phyloP scores from a whole-genome alignment of 257 asterid species.

The Solanum pennellii region DNA sequence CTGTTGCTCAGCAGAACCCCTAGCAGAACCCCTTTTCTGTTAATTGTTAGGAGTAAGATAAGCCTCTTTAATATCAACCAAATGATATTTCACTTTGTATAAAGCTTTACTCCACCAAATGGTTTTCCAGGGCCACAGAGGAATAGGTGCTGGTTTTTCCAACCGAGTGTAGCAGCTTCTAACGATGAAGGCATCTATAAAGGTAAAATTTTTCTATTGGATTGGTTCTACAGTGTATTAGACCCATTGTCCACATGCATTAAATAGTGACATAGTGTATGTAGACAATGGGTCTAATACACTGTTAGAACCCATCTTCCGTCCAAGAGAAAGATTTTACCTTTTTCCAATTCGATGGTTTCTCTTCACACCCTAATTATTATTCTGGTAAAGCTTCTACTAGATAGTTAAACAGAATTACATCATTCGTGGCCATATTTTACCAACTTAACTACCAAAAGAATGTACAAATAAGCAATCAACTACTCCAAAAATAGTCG shows the following conservation, averaged over 20 bases:
- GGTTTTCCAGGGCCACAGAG: neutral
- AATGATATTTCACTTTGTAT: neutral
- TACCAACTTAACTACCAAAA: neutral
- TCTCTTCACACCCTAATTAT: neutral
- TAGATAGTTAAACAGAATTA: neutral
- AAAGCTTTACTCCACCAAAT: neutral
- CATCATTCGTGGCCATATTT: neutral
- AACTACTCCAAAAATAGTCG: neutral
- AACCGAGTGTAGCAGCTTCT: neutral
- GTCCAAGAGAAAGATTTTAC: neutral
- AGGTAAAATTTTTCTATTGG: too few relatives aligned
- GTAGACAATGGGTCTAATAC: neutral
- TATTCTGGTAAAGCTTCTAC: neutral
- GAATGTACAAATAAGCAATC: neutral
- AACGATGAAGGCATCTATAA: neutral
- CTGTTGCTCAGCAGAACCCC: neutral
- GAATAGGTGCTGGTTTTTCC: neutral
- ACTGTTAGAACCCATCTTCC: neutral
- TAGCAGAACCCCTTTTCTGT: neutral
- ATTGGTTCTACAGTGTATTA: too few relatives aligned
- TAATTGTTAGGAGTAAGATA: neutral
- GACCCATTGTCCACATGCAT: neutral
- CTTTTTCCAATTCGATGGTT: neutral
- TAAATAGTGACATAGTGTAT: neutral
- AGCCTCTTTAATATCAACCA: neutral